Conservation (phyloP, 805 yeast species). For the Candida sphagnicola region DNA sequence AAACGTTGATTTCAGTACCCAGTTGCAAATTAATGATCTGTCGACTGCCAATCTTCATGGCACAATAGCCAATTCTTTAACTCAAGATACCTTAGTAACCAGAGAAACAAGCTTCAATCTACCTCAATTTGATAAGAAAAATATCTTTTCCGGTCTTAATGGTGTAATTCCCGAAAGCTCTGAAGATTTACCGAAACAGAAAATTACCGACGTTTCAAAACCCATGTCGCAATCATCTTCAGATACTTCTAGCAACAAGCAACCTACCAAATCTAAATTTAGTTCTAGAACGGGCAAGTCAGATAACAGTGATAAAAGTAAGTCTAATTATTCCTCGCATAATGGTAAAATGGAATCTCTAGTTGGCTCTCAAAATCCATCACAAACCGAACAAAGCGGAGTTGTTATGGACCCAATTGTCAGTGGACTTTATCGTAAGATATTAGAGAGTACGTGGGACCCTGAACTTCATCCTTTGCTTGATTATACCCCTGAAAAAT, state of each 20-base stretch:
- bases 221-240: slow-evolving; percentile 4
- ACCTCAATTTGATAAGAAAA: slow-evolving; percentile 39
- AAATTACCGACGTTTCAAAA: slow-evolving; percentile 1
- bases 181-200: slow-evolving; percentile 5
- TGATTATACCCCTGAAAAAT: slow-evolving; percentile 63
- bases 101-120: slow-evolving; percentile 35
- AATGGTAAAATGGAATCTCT: slow-evolving; percentile 1
- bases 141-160: slow-evolving; percentile 49
- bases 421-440: slow-evolving; percentile 46
- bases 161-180: slow-evolving; percentile 24
- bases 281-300: background rate
- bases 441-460: slow-evolving; percentile 63
- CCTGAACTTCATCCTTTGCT: slow-evolving; percentile 38
- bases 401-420: slow-evolving; percentile 47
- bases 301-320: background rate
- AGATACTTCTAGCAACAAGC: background rate
- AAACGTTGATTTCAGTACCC: slow-evolving; percentile 39
- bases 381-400: background rate
- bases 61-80: background rate
- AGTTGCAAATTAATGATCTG: slow-evolving; percentile 31
- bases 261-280: background rate
- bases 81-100: slow-evolving; percentile 2
- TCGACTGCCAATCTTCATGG: slow-evolving; percentile 5
- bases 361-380: background rate
- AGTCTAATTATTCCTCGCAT: background rate